Conservation (phyloP, 345 rosid species). For the Excoecaria agallocha region DNA sequence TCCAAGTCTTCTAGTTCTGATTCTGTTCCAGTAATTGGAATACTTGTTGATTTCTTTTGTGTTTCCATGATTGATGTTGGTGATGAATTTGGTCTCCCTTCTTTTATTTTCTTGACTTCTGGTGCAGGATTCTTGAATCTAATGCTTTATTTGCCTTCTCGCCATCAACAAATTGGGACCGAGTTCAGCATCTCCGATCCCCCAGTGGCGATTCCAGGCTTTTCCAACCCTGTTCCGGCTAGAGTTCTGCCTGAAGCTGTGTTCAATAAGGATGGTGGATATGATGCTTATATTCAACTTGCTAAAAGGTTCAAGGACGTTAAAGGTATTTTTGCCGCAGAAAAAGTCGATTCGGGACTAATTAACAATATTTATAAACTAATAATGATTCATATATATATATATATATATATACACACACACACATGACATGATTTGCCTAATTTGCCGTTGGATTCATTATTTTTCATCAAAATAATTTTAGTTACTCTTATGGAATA, state of each 20-base stretch:
- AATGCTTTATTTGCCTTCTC: slow-evolving; percentile 13
- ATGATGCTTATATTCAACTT: background rate
- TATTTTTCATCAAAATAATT: too few relatives aligned
- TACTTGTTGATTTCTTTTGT: slow-evolving; percentile 20
- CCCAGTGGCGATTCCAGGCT: slow-evolving; percentile 15
- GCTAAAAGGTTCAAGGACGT: slow-evolving; percentile 8
- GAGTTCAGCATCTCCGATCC: slow-evolving; percentile 8
- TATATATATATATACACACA: too few relatives aligned
- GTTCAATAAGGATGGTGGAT: slow-evolving; percentile 13
- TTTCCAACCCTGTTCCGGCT: background rate
- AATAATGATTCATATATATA: too few relatives aligned
- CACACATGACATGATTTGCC: too few relatives aligned
- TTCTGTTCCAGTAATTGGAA: slow-evolving; percentile 13
- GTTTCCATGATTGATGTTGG: slow-evolving; percentile 21
- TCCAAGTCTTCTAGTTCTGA: background rate
- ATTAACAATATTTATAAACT: too few relatives aligned
- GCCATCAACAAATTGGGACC: background rate
- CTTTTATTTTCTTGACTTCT: slow-evolving; percentile 21
- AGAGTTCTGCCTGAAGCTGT: slow-evolving; percentile 3
- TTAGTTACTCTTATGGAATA: too few relatives aligned
- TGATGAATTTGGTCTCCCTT: slow-evolving; percentile 17
- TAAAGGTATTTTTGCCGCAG: background rate
- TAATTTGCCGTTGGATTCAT: too few relatives aligned
- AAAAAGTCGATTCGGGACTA: too few relatives aligned
- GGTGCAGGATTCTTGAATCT: slow-evolving; percentile 19